A percentile compares a stretch with the other conserved stretches of the same genome.
Evolutionary conservation across 352 stramenopile species (phyloP).

Genomic region (Phytopythium ostracodes): DNA sequence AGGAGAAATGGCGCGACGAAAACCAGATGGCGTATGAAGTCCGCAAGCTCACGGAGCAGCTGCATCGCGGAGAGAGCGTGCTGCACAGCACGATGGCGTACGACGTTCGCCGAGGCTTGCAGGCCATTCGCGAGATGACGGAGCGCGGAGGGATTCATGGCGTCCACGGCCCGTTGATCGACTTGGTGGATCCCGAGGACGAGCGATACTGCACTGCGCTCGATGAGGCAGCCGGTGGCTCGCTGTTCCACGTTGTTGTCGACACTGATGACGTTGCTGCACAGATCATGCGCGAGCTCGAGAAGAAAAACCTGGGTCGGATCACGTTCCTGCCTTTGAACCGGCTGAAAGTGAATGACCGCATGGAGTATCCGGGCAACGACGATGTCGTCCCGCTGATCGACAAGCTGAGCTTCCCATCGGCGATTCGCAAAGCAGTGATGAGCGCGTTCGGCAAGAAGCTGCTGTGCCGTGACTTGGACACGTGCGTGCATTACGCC

Average conservation of each 20-base stretch:
- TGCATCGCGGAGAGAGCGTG: constrained; percentile 67
- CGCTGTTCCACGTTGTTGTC: constrained; percentile 98
- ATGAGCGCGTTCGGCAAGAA: constrained; percentile 97
- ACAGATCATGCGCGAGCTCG: constrained; percentile 92
- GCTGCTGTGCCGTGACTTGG: constrained; percentile 93
- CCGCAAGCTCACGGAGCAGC: constrained; percentile 62
- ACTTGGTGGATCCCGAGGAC: constrained; percentile 89
- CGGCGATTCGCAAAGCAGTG: constrained; percentile 90
- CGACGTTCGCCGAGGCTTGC: constrained; percentile 79
- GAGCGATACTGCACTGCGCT: constrained; percentile 93
- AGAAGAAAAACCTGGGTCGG: constrained; percentile 91
- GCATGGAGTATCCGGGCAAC: constrained; percentile 61
- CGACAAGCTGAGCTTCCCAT: constrained; percentile 80
- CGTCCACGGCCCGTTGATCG: constrained; percentile 95
- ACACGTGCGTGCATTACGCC: constrained; percentile 80
- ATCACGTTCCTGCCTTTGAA: constrained; percentile 97
- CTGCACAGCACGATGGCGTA: constrained; percentile 85
- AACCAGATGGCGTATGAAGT: constrained; percentile 76
- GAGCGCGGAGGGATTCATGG: constrained; percentile 60
- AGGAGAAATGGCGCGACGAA: constrained; percentile 79
- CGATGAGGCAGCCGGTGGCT: constrained; percentile 94
- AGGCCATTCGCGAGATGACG: constrained; percentile 87
- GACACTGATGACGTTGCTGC: constrained; percentile 96
- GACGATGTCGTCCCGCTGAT: constrained; percentile 84
- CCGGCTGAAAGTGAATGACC: constrained; percentile 88